phyloP scores from a whole-genome alignment of 192 early-diverging fungal species.

The Coemansia sp. region DNA sequence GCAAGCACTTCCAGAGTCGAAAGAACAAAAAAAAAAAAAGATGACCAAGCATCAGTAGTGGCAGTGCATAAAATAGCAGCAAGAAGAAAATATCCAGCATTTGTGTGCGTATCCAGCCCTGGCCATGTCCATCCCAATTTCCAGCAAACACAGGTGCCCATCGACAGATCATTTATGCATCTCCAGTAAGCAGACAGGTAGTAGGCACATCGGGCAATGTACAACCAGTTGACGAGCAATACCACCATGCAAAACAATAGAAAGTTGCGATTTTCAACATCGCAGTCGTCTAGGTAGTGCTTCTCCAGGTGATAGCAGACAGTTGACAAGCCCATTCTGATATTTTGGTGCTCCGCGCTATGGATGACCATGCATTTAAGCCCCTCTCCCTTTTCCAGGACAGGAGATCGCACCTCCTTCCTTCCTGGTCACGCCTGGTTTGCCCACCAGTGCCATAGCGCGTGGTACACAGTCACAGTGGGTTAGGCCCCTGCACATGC shows the following conservation, averaged over 20 bases:
- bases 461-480: conserved; percentile 8
- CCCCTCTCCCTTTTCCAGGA: background rate
- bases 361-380: conserved; percentile 1
- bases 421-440: background rate
- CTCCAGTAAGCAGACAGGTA: background rate
- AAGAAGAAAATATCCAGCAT: background rate
- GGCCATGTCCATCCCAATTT: background rate
- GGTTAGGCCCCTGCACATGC: conserved; percentile 1
- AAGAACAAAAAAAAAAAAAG: background rate
- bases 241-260: background rate
- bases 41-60: background rate
- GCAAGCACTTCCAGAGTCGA: background rate
- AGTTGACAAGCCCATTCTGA: conserved; percentile 2
- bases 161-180: conserved; percentile 6
- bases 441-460: background rate
- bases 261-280: background rate
- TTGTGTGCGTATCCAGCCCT: background rate
- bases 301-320: background rate
- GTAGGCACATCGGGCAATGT: background rate
- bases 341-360: conserved; percentile 4
- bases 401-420: background rate
- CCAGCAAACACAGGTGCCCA: background rate
- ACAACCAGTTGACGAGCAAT: background rate
- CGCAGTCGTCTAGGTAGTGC: background rate
- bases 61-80: background rate